These are phyloP conservation scores for Daldinia grandis DNA, from an alignment of 495 filamentous ascomycete genomes.

Conservation along the genomic window DNA sequence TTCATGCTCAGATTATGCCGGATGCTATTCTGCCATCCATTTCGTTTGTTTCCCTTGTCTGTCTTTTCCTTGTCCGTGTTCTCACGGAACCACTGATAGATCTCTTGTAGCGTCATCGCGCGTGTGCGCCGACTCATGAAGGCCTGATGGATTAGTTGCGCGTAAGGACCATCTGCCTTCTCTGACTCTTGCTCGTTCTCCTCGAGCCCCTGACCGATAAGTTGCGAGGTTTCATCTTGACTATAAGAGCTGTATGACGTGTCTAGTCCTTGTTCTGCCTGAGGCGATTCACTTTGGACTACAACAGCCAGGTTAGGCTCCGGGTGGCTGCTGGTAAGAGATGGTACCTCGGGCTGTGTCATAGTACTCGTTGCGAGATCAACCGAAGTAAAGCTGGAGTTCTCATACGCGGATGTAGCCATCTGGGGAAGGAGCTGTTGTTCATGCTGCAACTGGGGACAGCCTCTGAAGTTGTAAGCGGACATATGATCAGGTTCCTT, in stretches of 20 bases:
- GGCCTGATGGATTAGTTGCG: slow-evolving; percentile 79
- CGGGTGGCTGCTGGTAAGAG: neutral
- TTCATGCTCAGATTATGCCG: slow-evolving; percentile 99
- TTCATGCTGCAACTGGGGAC: slow-evolving; percentile 12
- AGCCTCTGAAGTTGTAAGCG: slow-evolving; percentile 4
- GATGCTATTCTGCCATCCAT: slow-evolving; percentile 96
- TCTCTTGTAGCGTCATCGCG: slow-evolving; percentile 80
- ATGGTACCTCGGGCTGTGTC: slow-evolving; percentile 11
- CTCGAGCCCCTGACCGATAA: neutral
- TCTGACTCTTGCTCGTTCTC: slow-evolving; percentile 21
- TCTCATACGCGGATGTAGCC: slow-evolving; percentile 3
- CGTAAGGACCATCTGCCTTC: slow-evolving; percentile 74
- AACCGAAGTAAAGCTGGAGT: neutral
- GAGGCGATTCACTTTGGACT: neutral
- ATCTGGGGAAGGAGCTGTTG: slow-evolving; percentile 11
- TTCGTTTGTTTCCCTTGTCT: slow-evolving; percentile 59
- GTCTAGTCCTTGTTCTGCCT: neutral
- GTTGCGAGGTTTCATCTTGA: neutral
- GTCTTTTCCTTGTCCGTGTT: slow-evolving; percentile 74
- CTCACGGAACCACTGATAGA: slow-evolving; percentile 88
- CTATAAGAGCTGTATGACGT: neutral
- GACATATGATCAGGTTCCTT: slow-evolving; percentile 12
- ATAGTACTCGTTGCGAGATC: neutral
- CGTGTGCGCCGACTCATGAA: slow-evolving; percentile 70
- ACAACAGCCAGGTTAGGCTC: neutral